phyloP scores from a whole-genome alignment of 495 filamentous ascomycete genomes.

The Penicillium chermesinum region DNA sequence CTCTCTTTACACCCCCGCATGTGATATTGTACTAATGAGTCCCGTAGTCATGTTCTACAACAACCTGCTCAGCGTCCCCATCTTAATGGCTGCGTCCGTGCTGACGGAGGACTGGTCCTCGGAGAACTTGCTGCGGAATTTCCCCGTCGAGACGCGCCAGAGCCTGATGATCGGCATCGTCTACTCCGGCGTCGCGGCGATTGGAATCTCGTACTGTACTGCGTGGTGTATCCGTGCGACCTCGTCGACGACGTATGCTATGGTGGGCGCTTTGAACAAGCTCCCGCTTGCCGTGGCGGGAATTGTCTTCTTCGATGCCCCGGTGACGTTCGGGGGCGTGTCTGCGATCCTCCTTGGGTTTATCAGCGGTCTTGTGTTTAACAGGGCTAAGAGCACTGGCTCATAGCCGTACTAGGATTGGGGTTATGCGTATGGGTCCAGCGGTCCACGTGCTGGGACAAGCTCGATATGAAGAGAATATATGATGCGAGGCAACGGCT shows the following conservation, averaged over 20 bases:
- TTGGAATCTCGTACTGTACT: conserved; percentile 98
- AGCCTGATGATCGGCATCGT: conserved; percentile 80
- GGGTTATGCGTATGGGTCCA: no score
- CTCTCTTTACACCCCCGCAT: background rate
- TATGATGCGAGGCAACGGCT: no score
- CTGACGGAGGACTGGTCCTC: conserved; percentile 89
- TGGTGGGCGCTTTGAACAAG: conserved; percentile 98
- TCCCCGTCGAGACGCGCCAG: conserved; percentile 71
- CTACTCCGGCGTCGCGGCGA: conserved; percentile 84
- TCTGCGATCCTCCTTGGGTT: conserved; percentile 87
- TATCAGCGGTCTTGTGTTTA: conserved; percentile 83
- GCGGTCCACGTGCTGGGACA: no score
- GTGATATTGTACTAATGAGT: background rate
- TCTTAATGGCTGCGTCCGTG: conserved; percentile 76
- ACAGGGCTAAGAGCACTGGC: conserved; percentile 88
- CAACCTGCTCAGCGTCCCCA: conserved; percentile 94
- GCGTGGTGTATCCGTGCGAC: conserved; percentile 98
- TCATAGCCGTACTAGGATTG: no score
- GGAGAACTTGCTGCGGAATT: conserved; percentile 79
- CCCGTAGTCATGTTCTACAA: conserved; percentile 97
- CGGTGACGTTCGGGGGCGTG: conserved; percentile 86
- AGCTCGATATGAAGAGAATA: no score
- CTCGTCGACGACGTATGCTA: conserved; percentile 93
- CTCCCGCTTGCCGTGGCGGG: conserved; percentile 87
- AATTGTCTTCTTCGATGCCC: conserved; percentile 89